These are phyloP conservation scores for Scutellaria baicalensis DNA, from an alignment of 257 asterid species.

Conservation along the genomic window DNA sequence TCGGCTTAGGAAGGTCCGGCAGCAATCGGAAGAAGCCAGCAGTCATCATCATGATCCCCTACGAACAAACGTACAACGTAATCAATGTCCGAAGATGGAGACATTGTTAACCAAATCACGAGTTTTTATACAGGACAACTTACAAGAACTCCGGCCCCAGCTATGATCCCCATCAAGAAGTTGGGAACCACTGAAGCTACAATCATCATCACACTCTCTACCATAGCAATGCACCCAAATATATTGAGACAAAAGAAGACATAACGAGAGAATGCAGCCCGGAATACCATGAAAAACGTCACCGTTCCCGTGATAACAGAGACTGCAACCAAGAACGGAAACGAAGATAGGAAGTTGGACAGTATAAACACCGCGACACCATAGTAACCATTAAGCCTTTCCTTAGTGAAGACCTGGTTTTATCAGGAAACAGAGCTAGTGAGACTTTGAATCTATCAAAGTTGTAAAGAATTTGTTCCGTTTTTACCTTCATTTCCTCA, in stretches of 20 bases:
- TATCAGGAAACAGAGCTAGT: background rate
- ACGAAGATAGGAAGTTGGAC: constrained; percentile 80
- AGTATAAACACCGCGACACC: constrained; percentile 77
- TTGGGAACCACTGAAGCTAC: constrained; percentile 92
- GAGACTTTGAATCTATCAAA: too few relatives aligned
- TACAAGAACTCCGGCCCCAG: constrained; percentile 98
- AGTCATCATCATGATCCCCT: constrained; percentile 99
- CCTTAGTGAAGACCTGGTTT: constrained; percentile 63
- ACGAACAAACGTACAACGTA: background rate
- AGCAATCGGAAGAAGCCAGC: constrained; percentile 90
- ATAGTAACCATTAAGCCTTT: constrained; percentile 83
- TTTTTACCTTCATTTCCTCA: constrained; percentile 89
- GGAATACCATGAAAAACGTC: constrained; percentile 73
- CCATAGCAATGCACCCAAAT: constrained; percentile 85
- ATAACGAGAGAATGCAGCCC: constrained; percentile 53
- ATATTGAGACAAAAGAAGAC: constrained; percentile 67
- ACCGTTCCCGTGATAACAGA: constrained; percentile 57
- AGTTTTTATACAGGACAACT: constrained; percentile 10
- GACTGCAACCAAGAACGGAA: constrained; percentile 79
- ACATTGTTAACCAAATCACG: too few relatives aligned
- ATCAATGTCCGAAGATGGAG: too few relatives aligned
- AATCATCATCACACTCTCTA: constrained; percentile 98
- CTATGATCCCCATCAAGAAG: constrained; percentile 92
- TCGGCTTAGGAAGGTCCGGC: constrained; percentile 75
- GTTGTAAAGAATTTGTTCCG: too few relatives aligned